These are phyloP conservation scores for Spergularia azorica DNA, from an alignment of 179 eudicot genomes.

Conservation along the genomic window DNA sequence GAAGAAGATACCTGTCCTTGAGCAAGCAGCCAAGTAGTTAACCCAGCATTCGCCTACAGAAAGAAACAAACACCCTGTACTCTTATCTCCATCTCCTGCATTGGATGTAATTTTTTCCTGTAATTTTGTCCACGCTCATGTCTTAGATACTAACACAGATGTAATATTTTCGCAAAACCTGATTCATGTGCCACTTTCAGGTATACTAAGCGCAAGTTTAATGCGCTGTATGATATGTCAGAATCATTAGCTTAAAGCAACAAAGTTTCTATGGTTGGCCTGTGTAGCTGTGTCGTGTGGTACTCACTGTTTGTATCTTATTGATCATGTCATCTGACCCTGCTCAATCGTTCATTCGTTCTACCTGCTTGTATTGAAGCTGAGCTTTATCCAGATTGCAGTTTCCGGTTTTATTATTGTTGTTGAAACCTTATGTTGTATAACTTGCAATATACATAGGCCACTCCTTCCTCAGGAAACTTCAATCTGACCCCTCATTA, in stretches of 20 bases:
- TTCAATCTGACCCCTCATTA: no score
- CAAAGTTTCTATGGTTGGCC: neutral
- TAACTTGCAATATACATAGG: no score
- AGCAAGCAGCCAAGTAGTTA: slow-evolving; percentile 46
- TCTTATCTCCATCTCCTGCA: slow-evolving; percentile 10
- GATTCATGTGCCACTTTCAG: slow-evolving; percentile 15
- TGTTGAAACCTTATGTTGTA: no score
- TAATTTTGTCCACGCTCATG: slow-evolving; percentile 15
- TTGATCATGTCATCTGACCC: neutral
- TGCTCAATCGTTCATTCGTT: no score
- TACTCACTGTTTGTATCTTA: neutral
- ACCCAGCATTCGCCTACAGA: neutral
- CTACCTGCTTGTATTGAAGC: no score
- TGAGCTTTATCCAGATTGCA: no score
- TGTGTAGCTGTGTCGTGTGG: neutral
- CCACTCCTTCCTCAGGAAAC: no score
- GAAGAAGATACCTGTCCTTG: slow-evolving; percentile 53
- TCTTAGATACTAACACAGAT: slow-evolving; percentile 37
- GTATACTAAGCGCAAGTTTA: slow-evolving; percentile 15
- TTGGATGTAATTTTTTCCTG: slow-evolving; percentile 18
- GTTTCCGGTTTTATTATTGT: no score
- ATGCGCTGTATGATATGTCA: slow-evolving; percentile 21
- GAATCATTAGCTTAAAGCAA: neutral
- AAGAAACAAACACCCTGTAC: slow-evolving; percentile 15
- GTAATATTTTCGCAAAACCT: slow-evolving; percentile 28